Evolutionary conservation across 2,329 filamentous ascomycete species (phyloP).

Genomic region (Phialophora expanda): DNA sequence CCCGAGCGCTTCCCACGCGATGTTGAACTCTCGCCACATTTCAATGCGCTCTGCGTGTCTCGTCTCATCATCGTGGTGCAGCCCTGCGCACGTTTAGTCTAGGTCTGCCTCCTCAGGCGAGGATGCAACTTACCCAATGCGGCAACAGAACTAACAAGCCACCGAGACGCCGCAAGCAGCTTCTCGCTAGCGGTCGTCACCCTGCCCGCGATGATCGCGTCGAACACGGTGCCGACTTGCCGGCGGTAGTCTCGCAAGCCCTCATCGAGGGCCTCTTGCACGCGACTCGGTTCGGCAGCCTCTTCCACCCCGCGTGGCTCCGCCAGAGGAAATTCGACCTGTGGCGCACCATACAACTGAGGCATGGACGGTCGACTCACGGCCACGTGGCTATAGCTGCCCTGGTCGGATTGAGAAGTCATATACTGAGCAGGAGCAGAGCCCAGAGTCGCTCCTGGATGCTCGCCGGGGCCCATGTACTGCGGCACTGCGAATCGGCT

Average conservation of each 20-base stretch:
- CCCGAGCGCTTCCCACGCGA: slow-evolving; percentile 82
- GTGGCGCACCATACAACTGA: slow-evolving; percentile 58
- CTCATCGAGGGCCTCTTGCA: slow-evolving; percentile 62
- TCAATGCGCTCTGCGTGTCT: slow-evolving; percentile 77
- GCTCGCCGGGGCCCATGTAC: slow-evolving; percentile 73
- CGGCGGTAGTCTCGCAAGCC: slow-evolving; percentile 69
- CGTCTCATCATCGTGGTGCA: slow-evolving; percentile 80
- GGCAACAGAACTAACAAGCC: slow-evolving; percentile 69
- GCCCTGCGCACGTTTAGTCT: slow-evolving; percentile 41
- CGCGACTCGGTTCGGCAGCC: slow-evolving; percentile 47
- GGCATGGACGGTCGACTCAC: slow-evolving; percentile 57
- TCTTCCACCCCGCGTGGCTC: slow-evolving; percentile 45
- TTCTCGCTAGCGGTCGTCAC: slow-evolving; percentile 64
- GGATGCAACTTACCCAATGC: slow-evolving; percentile 64
- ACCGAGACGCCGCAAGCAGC: slow-evolving; percentile 67
- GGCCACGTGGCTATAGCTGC: slow-evolving; percentile 66
- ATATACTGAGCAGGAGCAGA: slow-evolving; percentile 65
- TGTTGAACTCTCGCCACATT: slow-evolving; percentile 93
- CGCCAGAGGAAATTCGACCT: slow-evolving; percentile 54
- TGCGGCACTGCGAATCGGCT: slow-evolving; percentile 71
- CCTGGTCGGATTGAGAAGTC: slow-evolving; percentile 65
- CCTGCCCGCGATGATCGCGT: slow-evolving; percentile 68
- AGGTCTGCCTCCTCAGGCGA: not conserved
- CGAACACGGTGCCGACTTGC: slow-evolving; percentile 68
- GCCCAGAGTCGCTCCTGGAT: slow-evolving; percentile 65